Evolutionary conservation across 345 rosid genomes (phyloP).

Genomic region (Populus davidiana): DNA sequence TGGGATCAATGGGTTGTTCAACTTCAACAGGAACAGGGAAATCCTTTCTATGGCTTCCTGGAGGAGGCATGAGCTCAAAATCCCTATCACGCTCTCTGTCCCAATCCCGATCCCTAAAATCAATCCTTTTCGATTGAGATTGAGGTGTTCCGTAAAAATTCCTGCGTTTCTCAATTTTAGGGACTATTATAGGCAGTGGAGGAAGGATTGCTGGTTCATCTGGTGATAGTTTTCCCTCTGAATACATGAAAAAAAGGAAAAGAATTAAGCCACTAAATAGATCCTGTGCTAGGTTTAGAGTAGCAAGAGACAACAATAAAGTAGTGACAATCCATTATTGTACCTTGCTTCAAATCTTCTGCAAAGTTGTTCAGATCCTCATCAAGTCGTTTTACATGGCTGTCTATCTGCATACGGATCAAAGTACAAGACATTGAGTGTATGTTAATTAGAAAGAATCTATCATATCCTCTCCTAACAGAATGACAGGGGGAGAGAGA

Average conservation of each 20-base stretch:
- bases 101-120: slow-evolving; percentile 81
- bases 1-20: slow-evolving; percentile 95
- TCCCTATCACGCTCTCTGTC: slow-evolving; percentile 89
- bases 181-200: slow-evolving; percentile 62
- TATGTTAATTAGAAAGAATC: background rate
- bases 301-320: background rate
- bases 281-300: background rate
- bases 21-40: slow-evolving; percentile 51
- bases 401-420: slow-evolving; percentile 55
- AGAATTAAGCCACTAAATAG: background rate
- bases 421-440: background rate
- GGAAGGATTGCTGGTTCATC: slow-evolving; percentile 93
- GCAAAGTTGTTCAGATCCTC: slow-evolving; percentile 90
- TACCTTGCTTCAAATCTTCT: slow-evolving; percentile 95
- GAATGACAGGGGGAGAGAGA: background rate
- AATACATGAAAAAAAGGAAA: slow-evolving; percentile 16
- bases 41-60: slow-evolving; percentile 82
- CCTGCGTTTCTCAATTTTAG: slow-evolving; percentile 79
- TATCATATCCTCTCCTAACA: background rate
- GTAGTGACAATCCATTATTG: background rate
- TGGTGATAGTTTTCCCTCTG: slow-evolving; percentile 87
- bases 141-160: slow-evolving; percentile 61
- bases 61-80: slow-evolving; percentile 99
- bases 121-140: slow-evolving; percentile 72
- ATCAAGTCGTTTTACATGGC: slow-evolving; percentile 89